A percentile compares a stretch with the other conserved stretches of the same genome.
These are phyloP conservation scores for Ustilago lituana DNA, from an alignment of 1,284 basidiomycete species.

Conservation along the genomic window DNA sequence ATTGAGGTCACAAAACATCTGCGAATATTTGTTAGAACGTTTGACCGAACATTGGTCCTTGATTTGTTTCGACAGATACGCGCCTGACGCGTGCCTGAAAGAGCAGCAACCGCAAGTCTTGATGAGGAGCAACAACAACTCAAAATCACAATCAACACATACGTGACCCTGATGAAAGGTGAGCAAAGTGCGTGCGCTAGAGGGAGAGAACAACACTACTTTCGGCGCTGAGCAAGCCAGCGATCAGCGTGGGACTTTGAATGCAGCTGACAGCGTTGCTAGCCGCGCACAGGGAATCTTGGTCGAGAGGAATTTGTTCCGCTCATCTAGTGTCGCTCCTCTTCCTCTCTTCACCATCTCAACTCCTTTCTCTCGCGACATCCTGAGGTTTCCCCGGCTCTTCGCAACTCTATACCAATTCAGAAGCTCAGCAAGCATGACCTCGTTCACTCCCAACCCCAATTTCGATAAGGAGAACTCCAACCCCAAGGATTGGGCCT, in stretches of 20 bases:
- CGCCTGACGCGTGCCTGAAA: constrained; percentile 4
- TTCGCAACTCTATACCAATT: neutral
- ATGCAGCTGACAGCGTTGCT: too few relatives aligned
- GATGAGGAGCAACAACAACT: constrained; percentile 3
- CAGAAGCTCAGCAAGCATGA: constrained; percentile 20
- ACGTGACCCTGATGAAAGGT: neutral
- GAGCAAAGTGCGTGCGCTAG: neutral
- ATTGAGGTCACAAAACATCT: too few relatives aligned
- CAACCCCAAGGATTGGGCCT: constrained; percentile 62
- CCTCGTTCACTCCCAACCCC: constrained; percentile 51
- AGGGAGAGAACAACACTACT: neutral
- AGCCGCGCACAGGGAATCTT: too few relatives aligned
- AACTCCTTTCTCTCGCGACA: neutral
- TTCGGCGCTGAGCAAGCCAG: too few relatives aligned
- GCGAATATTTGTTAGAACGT: too few relatives aligned
- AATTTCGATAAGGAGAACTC: constrained; percentile 47
- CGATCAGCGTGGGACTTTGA: too few relatives aligned
- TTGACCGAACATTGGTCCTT: too few relatives aligned
- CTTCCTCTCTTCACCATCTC: neutral
- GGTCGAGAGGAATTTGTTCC: too few relatives aligned
- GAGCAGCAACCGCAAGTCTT: neutral
- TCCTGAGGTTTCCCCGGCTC: too few relatives aligned
- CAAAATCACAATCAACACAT: constrained; percentile 1
- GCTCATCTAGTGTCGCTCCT: too few relatives aligned
- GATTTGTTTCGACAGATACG: neutral